A percentile compares a stretch with the other conserved stretches of the same genome.
phyloP scores from a whole-genome alignment of 148 eudicot genomes.

The Diospyros kaki region DNA sequence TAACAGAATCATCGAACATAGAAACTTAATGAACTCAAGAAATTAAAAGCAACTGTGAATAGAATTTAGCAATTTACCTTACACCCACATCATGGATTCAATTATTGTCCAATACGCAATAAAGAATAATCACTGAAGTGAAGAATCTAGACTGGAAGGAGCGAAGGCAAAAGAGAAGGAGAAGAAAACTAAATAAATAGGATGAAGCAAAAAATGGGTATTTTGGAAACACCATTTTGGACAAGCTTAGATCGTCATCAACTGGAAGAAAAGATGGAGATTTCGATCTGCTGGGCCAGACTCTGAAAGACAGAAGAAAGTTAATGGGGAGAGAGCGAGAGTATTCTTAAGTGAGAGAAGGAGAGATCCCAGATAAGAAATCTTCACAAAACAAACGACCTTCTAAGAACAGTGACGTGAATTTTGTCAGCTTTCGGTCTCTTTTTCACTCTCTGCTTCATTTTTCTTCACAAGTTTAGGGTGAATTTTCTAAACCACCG shows the following conservation, averaged over 20 bases:
- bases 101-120: constrained; percentile 24
- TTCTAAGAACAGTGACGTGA: constrained; percentile 91
- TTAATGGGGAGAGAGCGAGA: constrained; percentile 25
- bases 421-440: constrained; percentile 99
- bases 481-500: too few relatives aligned
- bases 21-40: constrained; percentile 21
- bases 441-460: constrained; percentile 57
- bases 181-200: constrained; percentile 13
- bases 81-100: constrained; percentile 69
- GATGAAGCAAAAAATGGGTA: constrained; percentile 26
- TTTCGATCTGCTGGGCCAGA: constrained; percentile 88
- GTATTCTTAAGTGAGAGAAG: constrained; percentile 26
- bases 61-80: constrained; percentile 71
- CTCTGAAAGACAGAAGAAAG: constrained; percentile 21
- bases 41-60: constrained; percentile 16
- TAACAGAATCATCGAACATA: constrained; percentile 15
- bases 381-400: constrained; percentile 91
- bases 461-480: constrained; percentile 30
- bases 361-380: constrained; percentile 99
- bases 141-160: constrained; percentile 5
- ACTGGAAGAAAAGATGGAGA: constrained; percentile 41
- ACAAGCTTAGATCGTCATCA: constrained; percentile 46
- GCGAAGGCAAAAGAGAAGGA: constrained; percentile 6
- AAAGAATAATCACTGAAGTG: constrained; percentile 19
- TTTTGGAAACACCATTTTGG: constrained; percentile 34